phyloP scores from a whole-genome alignment of 306 rosid species.

The Acacia confusa region DNA sequence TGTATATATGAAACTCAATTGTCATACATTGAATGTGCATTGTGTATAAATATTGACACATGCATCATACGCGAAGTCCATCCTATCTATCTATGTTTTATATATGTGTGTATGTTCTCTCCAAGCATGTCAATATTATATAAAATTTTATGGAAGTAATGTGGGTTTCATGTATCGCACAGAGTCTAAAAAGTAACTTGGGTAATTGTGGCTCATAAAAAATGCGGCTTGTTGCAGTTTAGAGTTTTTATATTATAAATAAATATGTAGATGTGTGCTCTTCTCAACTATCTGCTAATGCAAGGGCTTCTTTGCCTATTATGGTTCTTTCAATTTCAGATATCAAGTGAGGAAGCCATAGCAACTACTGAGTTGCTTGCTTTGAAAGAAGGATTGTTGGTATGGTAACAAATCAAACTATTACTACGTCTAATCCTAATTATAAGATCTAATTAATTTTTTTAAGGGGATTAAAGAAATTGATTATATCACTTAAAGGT shows the following conservation, averaged over 20 bases:
- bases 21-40: slow-evolving; percentile 7
- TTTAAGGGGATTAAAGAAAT: no score
- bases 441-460: no score
- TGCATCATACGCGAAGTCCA: neutral
- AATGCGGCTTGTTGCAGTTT: neutral
- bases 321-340: slow-evolving; percentile 39
- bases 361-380: slow-evolving; percentile 72
- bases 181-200: neutral
- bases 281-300: neutral
- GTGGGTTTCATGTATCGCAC: neutral
- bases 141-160: neutral
- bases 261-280: neutral
- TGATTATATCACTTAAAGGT: no score
- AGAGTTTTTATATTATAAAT: neutral
- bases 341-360: slow-evolving; percentile 69
- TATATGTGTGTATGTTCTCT: neutral
- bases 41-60: neutral
- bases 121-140: neutral
- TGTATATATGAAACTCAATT: slow-evolving; percentile 1
- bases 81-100: neutral
- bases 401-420: slow-evolving; percentile 18
- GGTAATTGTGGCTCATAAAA: neutral
- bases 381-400: slow-evolving; percentile 82
- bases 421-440: no score
- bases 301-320: neutral